Conservation (phyloP, 129 eudicot genomes). For the Calendula officinalis region DNA sequence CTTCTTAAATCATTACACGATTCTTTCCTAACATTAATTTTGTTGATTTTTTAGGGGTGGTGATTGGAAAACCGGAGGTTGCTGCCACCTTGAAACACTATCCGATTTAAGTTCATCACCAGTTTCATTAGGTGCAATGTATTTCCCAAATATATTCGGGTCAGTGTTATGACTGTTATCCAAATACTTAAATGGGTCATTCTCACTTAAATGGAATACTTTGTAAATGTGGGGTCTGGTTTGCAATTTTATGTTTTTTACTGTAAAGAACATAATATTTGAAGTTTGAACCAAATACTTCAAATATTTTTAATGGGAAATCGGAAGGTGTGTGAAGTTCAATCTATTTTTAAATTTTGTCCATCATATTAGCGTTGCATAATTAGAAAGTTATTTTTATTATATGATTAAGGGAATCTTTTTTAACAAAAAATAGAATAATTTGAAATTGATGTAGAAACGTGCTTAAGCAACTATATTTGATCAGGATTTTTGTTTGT, state of each 20-base stretch:
- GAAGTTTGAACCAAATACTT: no score
- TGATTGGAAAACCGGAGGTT: conserved; percentile 83
- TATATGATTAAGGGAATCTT: no score
- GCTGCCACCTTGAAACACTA: conserved; percentile 69
- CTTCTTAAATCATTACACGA: neutral
- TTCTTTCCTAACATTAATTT: neutral
- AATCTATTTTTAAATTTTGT: no score
- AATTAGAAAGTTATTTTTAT: no score
- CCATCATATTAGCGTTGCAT: no score
- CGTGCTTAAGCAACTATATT: no score
- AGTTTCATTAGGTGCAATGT: conserved; percentile 34
- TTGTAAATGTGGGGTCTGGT: conserved; percentile 29
- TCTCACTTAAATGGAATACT: conserved; percentile 11
- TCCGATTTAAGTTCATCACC: conserved; percentile 58
- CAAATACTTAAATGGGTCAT: conserved; percentile 21
- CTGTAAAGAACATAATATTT: conserved; percentile 2
- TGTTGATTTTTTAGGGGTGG: conserved; percentile 55
- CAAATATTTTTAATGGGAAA: no score
- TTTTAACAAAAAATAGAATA: no score
- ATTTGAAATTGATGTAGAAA: no score
- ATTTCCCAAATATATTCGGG: conserved; percentile 33
- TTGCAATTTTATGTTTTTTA: conserved; percentile 18
- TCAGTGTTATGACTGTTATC: conserved; percentile 43
- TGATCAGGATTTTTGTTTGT: no score
- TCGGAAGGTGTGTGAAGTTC: no score